Conservation (phyloP, 176 grass and related monocot genomes). For the Triticum monococcum region DNA sequence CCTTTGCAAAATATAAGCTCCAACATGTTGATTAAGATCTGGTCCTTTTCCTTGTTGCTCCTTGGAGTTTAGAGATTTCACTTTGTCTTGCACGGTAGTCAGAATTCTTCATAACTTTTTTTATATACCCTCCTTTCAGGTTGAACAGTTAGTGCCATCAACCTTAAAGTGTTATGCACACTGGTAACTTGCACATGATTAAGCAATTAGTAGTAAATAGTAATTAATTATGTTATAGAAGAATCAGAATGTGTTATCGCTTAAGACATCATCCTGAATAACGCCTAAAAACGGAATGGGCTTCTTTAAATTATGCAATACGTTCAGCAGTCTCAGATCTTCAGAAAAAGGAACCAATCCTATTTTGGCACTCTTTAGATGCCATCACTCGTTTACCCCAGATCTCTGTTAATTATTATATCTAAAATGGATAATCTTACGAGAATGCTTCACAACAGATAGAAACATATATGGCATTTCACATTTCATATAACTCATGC, state of each 20-base stretch:
- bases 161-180: not conserved
- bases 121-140: not conserved
- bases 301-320: too few relatives aligned
- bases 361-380: too few relatives aligned
- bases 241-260: not conserved
- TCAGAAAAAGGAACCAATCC: too few relatives aligned
- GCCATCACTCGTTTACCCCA: too few relatives aligned
- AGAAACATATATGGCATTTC: not conserved
- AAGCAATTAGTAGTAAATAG: not conserved
- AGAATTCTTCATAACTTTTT: not conserved
- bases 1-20: not conserved
- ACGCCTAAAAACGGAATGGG: not conserved
- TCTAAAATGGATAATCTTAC: not conserved
- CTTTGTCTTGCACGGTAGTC: not conserved
- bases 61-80: not conserved
- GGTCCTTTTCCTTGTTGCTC: not conserved
- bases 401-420: not conserved
- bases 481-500: not conserved
- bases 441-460: not conserved
- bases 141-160: not conserved
- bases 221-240: not conserved
- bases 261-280: not conserved
- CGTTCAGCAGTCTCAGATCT: too few relatives aligned
- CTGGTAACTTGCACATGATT: not conserved
- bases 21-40: not conserved